Percentiles rank a stretch among this genome's conserved stretches.
These are phyloP conservation scores for Lathyrus aphaca DNA, from an alignment of 306 rosid species.

Conservation along the genomic window DNA sequence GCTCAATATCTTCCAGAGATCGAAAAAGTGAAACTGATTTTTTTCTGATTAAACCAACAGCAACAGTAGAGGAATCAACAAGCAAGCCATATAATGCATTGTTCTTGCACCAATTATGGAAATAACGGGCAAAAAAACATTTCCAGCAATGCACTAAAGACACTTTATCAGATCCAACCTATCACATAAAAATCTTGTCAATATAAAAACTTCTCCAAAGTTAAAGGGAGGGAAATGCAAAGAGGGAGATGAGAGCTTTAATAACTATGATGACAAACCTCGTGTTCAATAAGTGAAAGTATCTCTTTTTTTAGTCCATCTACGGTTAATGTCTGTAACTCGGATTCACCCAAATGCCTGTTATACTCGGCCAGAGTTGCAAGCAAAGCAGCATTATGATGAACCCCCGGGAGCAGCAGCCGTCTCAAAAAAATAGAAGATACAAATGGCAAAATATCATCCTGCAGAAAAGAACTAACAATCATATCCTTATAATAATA, in stretches of 20 bases:
- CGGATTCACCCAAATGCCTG: conserved; percentile 81
- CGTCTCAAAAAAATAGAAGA: conserved; percentile 81
- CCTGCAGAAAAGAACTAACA: conserved; percentile 61
- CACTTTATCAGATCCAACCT: conserved; percentile 69
- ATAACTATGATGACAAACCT: conserved; percentile 57
- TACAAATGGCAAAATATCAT: conserved; percentile 63
- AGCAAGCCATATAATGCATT: conserved; percentile 72
- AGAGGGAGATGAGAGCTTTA: conserved; percentile 27
- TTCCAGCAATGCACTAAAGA: conserved; percentile 82
- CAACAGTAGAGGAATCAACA: conserved; percentile 61
- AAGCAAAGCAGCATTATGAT: conserved; percentile 71
- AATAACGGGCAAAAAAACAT: conserved; percentile 64
- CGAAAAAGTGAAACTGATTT: conserved; percentile 79
- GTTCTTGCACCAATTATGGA: conserved; percentile 86
- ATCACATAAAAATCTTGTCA: conserved; percentile 41
- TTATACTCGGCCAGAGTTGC: conserved; percentile 76
- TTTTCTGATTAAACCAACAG: conserved; percentile 80
- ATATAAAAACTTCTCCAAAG: conserved; percentile 18
- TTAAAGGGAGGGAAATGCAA: conserved; percentile 13
- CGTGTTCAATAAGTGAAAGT: conserved; percentile 82
- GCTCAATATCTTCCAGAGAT: conserved; percentile 79
- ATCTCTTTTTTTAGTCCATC: conserved; percentile 87
- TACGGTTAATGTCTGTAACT: conserved; percentile 70
- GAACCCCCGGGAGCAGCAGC: conserved; percentile 89
- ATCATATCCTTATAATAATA: conserved; percentile 9